Percentiles rank a stretch among this genome's conserved stretches.
These are phyloP conservation scores for Mucor saturninus DNA, from an alignment of 371 early-diverging fungal genomes.

Conservation along the genomic window DNA sequence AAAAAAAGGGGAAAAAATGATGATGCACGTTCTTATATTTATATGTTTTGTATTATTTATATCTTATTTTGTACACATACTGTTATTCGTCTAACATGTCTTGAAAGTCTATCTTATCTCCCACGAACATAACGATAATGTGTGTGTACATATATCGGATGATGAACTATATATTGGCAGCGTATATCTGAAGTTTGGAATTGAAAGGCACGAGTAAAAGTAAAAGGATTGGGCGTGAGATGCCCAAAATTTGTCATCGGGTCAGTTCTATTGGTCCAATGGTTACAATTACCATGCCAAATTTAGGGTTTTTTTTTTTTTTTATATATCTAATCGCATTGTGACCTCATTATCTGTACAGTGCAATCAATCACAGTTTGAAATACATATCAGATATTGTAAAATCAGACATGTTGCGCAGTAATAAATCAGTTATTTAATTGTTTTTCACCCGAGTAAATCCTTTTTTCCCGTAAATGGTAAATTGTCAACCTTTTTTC, in stretches of 20 bases:
- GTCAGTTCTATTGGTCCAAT: slow-evolving; percentile 4
- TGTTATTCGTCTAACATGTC: slow-evolving; percentile 1
- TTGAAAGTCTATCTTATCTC: slow-evolving; percentile 19
- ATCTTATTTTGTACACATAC: background rate
- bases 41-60: background rate
- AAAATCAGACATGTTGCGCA: too few species aligned
- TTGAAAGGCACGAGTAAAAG: background rate
- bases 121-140: slow-evolving; percentile 14
- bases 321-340: background rate
- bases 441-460: too few species aligned
- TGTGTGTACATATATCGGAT: slow-evolving; percentile 11
- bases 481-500: too few species aligned
- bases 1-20: slow-evolving; percentile 2
- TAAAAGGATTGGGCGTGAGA: slow-evolving; percentile 10
- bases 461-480: too few species aligned
- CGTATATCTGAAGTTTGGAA: background rate
- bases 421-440: too few species aligned
- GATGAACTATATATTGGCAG: slow-evolving; percentile 4
- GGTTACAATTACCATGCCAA: slow-evolving; percentile 11
- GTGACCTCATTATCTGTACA: too few species aligned
- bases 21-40: background rate
- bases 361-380: too few species aligned
- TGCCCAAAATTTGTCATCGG: slow-evolving; percentile 17
- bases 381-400: too few species aligned
- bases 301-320: slow-evolving; percentile 10